Conservation (phyloP, 495 filamentous ascomycete genomes). For the Cairneyella variabilis region DNA sequence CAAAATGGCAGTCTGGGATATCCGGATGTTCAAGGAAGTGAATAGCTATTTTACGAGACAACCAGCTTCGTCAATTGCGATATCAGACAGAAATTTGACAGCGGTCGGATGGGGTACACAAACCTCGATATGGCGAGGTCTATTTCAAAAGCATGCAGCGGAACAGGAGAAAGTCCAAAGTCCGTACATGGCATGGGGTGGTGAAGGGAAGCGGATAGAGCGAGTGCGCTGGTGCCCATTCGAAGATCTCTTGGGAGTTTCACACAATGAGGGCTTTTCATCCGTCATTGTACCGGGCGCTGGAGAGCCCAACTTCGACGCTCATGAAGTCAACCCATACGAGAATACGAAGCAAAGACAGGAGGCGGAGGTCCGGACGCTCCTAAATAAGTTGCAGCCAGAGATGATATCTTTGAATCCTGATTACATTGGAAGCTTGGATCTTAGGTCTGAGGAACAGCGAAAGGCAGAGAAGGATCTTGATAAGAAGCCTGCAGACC, state of each 20-base stretch:
- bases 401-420: slow-evolving; percentile 97
- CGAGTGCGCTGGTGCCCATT: slow-evolving; percentile 88
- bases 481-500: slow-evolving; percentile 67
- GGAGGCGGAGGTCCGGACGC: slow-evolving; percentile 81
- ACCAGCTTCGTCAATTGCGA: slow-evolving; percentile 78
- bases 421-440: slow-evolving; percentile 81
- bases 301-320: slow-evolving; percentile 95
- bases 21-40: slow-evolving; percentile 89
- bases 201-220: slow-evolving; percentile 77
- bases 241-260: slow-evolving; percentile 85
- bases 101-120: slow-evolving; percentile 92
- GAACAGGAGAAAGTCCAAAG: slow-evolving; percentile 77
- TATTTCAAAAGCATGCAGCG: slow-evolving; percentile 63
- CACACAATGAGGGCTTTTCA: slow-evolving; percentile 81
- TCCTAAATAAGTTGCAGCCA: slow-evolving; percentile 91
- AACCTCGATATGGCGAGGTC: slow-evolving; percentile 81
- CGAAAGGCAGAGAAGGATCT: slow-evolving; percentile 68
- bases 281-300: slow-evolving; percentile 88
- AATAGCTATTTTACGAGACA: slow-evolving; percentile 84
- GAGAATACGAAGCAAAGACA: slow-evolving; percentile 90
- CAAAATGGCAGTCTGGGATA: slow-evolving; percentile 94
- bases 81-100: slow-evolving; percentile 82
- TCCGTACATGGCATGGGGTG: slow-evolving; percentile 93
- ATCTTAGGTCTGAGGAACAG: slow-evolving; percentile 70
- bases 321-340: slow-evolving; percentile 92